Percentiles rank a stretch among this genome's conserved stretches.
These are phyloP conservation scores for Aureobasidium uvarum DNA, from an alignment of 2,329 filamentous ascomycete species.

Conservation along the genomic window DNA sequence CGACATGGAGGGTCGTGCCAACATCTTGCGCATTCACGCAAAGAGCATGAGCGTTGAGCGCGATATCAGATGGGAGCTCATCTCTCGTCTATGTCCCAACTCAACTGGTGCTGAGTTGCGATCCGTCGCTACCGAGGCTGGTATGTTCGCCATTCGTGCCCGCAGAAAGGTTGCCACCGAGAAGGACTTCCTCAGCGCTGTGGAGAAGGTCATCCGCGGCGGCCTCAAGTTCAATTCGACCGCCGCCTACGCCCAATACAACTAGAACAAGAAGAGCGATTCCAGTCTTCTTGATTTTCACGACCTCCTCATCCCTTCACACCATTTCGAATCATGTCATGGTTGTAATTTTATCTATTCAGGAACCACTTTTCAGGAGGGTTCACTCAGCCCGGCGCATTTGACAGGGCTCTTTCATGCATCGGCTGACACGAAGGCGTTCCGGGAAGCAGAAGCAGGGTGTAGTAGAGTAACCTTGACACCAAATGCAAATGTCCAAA, in stretches of 20 bases:
- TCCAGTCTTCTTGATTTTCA: neutral
- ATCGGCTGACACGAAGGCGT: conserved; percentile 19
- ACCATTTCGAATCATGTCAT: neutral
- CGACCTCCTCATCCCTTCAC: neutral
- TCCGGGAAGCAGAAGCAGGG: conserved; percentile 12
- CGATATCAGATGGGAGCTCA: conserved; percentile 98
- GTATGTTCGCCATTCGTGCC: conserved; percentile 96
- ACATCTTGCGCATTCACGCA: conserved; percentile 96
- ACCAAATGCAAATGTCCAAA: conserved; percentile 14
- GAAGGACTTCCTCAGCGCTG: conserved; percentile 96
- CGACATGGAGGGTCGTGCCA: conserved; percentile 94
- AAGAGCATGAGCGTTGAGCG: conserved; percentile 99
- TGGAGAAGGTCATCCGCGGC: conserved; percentile 99
- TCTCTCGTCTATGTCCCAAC: conserved; percentile 95
- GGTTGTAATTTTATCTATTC: conserved; percentile 24
- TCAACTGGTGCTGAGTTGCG: conserved; percentile 93
- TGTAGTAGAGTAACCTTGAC: conserved; percentile 19
- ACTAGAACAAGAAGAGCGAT: conserved; percentile 56
- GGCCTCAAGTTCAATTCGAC: conserved; percentile 99
- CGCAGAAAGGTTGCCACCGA: conserved; percentile 96
- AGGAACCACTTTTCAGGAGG: conserved; percentile 10
- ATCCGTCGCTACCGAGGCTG: conserved; percentile 95
- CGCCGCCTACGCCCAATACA: conserved; percentile 98
- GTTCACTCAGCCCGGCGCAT: conserved; percentile 12
- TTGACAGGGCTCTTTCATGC: conserved; percentile 19